Evolutionary conservation across 2,329 filamentous ascomycete genomes (phyloP).

Genomic region (Dactylellina drechsleri): DNA sequence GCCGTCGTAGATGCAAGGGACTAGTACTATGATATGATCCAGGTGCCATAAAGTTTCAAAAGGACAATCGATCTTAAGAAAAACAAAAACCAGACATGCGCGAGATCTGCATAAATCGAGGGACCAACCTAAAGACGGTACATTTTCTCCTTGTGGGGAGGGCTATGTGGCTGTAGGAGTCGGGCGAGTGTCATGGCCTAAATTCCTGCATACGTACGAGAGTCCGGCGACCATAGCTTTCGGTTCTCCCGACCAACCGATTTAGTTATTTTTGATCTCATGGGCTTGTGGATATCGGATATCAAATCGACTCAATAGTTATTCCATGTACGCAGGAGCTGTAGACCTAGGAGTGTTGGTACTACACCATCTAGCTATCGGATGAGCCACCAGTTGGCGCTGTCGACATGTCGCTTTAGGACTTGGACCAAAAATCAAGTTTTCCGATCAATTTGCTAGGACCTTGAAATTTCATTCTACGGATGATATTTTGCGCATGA

Average conservation of each 20-base stretch:
- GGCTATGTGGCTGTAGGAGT: no score
- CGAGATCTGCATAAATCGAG: constrained; percentile 34
- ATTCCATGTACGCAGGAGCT: no score
- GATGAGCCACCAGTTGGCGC: no score
- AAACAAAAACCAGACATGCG: constrained; percentile 20
- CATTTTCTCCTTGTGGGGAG: constrained; percentile 12
- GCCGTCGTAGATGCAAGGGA: constrained; percentile 38
- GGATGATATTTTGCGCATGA: no score
- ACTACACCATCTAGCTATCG: no score
- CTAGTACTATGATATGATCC: neutral
- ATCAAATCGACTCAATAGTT: neutral
- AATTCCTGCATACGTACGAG: neutral
- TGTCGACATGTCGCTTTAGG: neutral
- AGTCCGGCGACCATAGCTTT: neutral
- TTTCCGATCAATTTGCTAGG: no score
- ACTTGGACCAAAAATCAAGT: no score
- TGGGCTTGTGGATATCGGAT: constrained; percentile 21
- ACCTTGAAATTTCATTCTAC: no score
- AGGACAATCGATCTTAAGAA: constrained; percentile 16
- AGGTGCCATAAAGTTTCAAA: constrained; percentile 44
- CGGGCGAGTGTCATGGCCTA: no score
- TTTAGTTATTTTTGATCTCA: constrained; percentile 11
- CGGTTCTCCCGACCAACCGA: constrained; percentile 39
- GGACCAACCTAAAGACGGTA: constrained; percentile 9
- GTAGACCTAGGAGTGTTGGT: no score